A percentile compares a stretch with the other conserved stretches of the same genome.
phyloP scores from a whole-genome alignment of 139 green algal genomes.

The Coelastrella sp. region DNA sequence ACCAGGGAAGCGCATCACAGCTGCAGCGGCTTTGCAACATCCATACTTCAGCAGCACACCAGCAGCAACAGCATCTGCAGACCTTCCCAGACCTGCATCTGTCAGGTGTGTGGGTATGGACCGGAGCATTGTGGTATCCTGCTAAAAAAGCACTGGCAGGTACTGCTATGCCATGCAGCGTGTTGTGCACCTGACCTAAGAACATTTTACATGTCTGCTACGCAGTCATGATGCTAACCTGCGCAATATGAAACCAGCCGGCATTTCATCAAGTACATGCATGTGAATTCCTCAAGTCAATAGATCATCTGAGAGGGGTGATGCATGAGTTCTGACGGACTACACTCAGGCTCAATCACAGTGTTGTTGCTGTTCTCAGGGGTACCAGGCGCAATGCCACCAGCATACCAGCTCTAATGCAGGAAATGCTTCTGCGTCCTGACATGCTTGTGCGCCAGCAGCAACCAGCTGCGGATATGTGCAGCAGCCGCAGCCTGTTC shows the following conservation, averaged over 20 bases:
- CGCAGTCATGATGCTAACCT: too few species aligned
- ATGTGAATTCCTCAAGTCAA: background rate
- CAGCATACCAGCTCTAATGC: slow-evolving; percentile 18
- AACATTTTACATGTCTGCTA: too few species aligned
- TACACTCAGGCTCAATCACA: too few species aligned
- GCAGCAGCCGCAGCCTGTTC: slow-evolving; percentile 31
- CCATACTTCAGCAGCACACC: slow-evolving; percentile 74
- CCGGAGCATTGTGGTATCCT: too few species aligned
- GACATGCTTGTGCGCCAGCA: slow-evolving; percentile 10
- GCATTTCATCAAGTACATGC: too few species aligned
- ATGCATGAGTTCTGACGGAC: too few species aligned
- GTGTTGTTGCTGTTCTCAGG: background rate
- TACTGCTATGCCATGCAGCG: background rate
- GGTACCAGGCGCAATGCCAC: background rate
- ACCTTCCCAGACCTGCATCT: slow-evolving; percentile 54
- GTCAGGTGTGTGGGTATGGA: slow-evolving; percentile 1
- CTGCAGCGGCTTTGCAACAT: slow-evolving; percentile 77
- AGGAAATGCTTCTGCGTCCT: slow-evolving; percentile 30
- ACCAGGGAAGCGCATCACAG: slow-evolving; percentile 52
- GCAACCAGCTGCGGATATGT: background rate
- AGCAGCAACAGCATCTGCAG: slow-evolving; percentile 48
- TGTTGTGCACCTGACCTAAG: background rate
- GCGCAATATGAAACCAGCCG: too few species aligned
- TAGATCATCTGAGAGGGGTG: background rate
- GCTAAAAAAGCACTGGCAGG: too few species aligned